Evolutionary conservation across 768 basidiomycete species (phyloP), one percentile per base, ranked within the genome.

Genomic region (Suillus paluster): DNA sequence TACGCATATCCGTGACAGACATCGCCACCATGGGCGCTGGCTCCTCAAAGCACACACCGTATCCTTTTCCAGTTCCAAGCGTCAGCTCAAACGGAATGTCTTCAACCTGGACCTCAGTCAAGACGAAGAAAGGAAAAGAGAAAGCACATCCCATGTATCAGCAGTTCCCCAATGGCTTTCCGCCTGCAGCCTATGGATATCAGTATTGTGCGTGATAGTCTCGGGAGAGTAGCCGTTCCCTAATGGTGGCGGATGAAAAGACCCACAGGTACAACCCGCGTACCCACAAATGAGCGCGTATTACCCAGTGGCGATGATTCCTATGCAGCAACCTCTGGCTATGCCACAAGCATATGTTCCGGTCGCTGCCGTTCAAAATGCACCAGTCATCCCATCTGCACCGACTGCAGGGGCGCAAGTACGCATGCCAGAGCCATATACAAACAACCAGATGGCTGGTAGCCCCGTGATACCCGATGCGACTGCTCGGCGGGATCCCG

Each of bases 321-420:
- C 64, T 5, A 19, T 67, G 5, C 73, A 75, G n/a, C 73, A 75
- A 36, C 74, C 72, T 11, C 5, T 75, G 25, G 45, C 67, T 30
- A 70, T 73, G 70, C 70, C 72, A 7, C 72, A 73, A 39, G 8
- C 50, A 3, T 75, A 74, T 21, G 19, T 70, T 15, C 74, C 72
- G 12, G 65, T 75, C 55, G 61, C 65, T n/a, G n/a, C 62, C 25
- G 70, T 67, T 57, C 73, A 54, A 53, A 63, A 62, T 0, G 34
- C 64, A 27, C 72, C 66, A 42, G 62, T 65, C 2, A 42, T 68
- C 56, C 53, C 62, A n/a, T n/a, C n/a, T n/a, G n/a, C 1, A 44
- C 66, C 9, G 19, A 50, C n/a, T n/a, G n/a, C n/a, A 45, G 65
- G 59, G 12, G 25, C 33, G 6, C 58, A 53, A 4, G 54, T 63